phyloP scores from a whole-genome alignment of 2,329 filamentous ascomycete genomes.

The Curvularia sp. region DNA sequence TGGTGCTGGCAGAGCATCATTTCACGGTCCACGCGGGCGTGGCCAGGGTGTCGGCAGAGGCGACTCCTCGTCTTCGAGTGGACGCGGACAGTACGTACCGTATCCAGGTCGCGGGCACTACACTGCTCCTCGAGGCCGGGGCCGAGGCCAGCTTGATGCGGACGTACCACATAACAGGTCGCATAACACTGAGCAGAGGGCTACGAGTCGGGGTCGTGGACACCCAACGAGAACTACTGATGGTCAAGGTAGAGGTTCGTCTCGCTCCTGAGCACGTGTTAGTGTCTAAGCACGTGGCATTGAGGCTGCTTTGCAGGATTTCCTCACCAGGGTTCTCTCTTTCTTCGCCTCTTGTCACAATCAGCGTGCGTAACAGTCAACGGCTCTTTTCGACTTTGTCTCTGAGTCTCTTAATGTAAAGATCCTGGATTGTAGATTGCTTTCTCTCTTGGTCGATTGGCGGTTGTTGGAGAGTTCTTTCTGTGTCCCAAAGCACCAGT shows the following conservation, averaged over 20 bases:
- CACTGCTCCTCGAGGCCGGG: neutral
- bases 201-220: neutral
- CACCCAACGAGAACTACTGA: neutral
- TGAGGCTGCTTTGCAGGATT: no score
- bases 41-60: neutral
- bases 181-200: neutral
- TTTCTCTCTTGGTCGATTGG: no score
- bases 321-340: no score
- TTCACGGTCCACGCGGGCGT: slow-evolving; percentile 3
- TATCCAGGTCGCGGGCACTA: neutral
- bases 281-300: no score
- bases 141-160: neutral
- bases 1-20: slow-evolving; percentile 2
- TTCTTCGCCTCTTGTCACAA: no score
- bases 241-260: neutral
- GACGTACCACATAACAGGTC: no score
- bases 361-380: no score
- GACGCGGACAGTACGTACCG: neutral
- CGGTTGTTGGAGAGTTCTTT: no score
- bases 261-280: neutral
- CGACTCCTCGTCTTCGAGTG: neutral
- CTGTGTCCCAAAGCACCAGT: no score
- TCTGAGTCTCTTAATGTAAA: no score
- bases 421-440: no score
- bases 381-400: no score